Base-by-base conservation (phyloP, 805 yeast genomes). In the Nakazawaea laoshanensis region DNA sequence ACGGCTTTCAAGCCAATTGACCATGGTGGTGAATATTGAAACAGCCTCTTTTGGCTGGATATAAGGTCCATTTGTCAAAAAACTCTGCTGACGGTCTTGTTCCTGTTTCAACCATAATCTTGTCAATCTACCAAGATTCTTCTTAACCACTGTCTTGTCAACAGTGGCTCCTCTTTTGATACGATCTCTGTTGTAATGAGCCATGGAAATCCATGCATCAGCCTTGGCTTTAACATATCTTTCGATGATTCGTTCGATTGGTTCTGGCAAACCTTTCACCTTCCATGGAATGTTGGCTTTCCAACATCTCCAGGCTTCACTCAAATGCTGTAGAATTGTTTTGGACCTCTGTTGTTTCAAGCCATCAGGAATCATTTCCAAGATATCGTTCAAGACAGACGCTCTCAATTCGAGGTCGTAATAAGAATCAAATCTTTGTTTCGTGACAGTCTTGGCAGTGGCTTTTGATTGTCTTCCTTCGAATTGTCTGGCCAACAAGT, bases 301-400 rank as follows among this genome's bases (percentile, higher is more conserved):
- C 99, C 99, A 92, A 53, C 97, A 92, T 52, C 98, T 65, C 99
- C 99, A 92, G 0, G 98, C 98, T 54, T 92, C 98, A 50, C 94
- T 83, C 37, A 92, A 64, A 55, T 92, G 99, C 48, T 92, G 97
- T 30, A 92, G 56, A 33, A 92, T 81, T 0, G 94, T 77, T 47
- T 82, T 81, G 1, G 96, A 76, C 51, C 86, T 88, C 42, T 73
- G 82, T 48, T 85, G 92, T 46, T 84, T 80, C 40, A 92, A 69
- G 2, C 95, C 95, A 41, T 86, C 96, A 0, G 98, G 98, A 29
- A 92, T 87, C 95, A 87, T 87, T 51, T 92, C 99, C 38, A 92
- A 60, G 30, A 92, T 89, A 50, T 92, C 98, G 48, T 86, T 87
- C 84, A 92, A 75, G 1, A 92, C 97, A 26, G 95, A 80, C 1